Evolutionary conservation across 306 rosid species (phyloP), one percentile per base, ranked within the genome.

Genomic region (Vigna mungo): DNA sequence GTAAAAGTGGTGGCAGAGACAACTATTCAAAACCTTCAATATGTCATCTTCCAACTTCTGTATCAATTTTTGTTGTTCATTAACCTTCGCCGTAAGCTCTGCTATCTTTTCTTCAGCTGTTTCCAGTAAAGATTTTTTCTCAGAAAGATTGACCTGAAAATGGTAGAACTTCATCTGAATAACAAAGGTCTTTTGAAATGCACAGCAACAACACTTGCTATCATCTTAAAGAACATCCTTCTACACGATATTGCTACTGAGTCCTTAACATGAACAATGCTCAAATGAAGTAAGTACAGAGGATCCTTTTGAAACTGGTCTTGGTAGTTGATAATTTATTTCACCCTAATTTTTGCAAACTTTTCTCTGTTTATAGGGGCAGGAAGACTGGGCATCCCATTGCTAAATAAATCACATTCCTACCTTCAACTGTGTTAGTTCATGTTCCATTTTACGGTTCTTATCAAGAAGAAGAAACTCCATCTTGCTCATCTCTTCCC

Each of bases 401-500:
- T 71, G 34, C 74, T 48, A 66, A 58, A 53, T 10, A 72, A 76
- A 63, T 60, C 76, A 34, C 18, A 30, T 51, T 76, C 66, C 59
- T 74, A 95, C 99, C 96, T 92, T 95, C 90, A 89, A 77, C 59
- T 90, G 99, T 74, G 99, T 95, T 54, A 95, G 88, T 20, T 95
- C 96, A 70, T 92, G 97, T 81, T 95, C 99, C 96, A 95, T 88
- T 90, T 95, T 95, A 54, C 96, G 89, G 88, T 95, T 95, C 84
- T 95, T 95, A 82, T 95, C 97, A 82, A 95, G 99, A 85, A 95
- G 99, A 85, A 95, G 97, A 82, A 96, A 91, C 83, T 95, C 99
- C 99, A 95, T 91, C 93, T 90, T 91, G 88, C 97, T 95, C 97
- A 92, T 89, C 89, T 95, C 98, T 80, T 95, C 99, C 84, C 96